Base-by-base conservation (phyloP, 2,329 filamentous ascomycete species). In the Furcasterigmium furcatum region DNA sequence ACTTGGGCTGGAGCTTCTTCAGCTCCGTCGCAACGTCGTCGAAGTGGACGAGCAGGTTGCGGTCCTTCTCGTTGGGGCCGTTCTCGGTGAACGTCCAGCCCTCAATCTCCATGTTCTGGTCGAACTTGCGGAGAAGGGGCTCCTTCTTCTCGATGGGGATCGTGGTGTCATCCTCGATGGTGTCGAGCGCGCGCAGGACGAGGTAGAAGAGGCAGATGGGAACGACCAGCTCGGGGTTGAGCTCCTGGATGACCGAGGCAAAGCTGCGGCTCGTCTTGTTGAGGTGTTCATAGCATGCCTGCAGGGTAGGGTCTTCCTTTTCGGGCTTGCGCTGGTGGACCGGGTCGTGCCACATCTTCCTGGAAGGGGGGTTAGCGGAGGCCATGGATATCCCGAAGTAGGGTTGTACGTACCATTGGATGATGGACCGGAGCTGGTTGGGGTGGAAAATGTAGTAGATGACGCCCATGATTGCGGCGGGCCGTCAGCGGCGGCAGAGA, bases 91-190 rank as follows among this genome's bases (percentile, higher is more conserved):
- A 99, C 6, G 81, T 95, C 94, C 94, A 99, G 44, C 90, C 91
- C 53, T 95, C 88, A 52, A 85, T 68, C 55, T 90, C 85, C 60
- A 97, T 77, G 53, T 85, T 77, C 45, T 86, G 71, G 62, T 95
- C 75, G 67, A 99, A 99, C 39, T 86, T 76, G 51, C 92, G 83
- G 50, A 99, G 74, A 46, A 96, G 69, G 2, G 91, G 90, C 61
- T 95, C 87, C 72, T 99, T 99, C 60, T 79, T 84, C 53, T 80
- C 77, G 32, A 92, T 71, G 3, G 86, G 75, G 49, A 99, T 85
- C 5, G 91, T 95, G 84, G 96, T 97, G 68, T 99, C 94, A 74
- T 99, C 94, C 70, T 99, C 94, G 49, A 99, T 88, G n/a, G 94
- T 99, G 67, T 99, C 94, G 42, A 99, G 80, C 39, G 89, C 94